Base-by-base conservation (phyloP, 176 grass and related monocot species). In the Stipa capillata region DNA sequence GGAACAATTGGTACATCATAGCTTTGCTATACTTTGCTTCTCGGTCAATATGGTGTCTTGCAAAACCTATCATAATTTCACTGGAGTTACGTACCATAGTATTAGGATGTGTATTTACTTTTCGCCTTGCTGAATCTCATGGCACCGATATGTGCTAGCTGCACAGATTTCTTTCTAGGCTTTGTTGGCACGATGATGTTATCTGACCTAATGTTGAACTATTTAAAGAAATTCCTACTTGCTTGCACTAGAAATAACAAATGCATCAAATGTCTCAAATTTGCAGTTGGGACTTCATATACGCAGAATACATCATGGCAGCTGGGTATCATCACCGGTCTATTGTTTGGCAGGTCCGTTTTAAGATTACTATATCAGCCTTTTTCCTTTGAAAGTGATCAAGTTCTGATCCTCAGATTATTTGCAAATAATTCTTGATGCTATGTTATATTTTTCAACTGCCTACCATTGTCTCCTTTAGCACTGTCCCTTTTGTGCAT, bases 211-310 rank as follows among this genome's bases (percentile, higher is more conserved):
- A 54, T 55, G 0, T 50, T 54, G 45, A 63, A 18, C 39, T 75
- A 6, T 43, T 31, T 43, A 8, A 58, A 58, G 41, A 31, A 55
- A 74, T 23, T 23, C 17, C 24, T 54, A 21, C 13, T 14, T 35
- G 2, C 3, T 76, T 77, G 1, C 51, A 29, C 6, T 60, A 60
- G 11, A 9, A 39, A 48, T 62, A 60, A n/a, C 53, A 51, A 61
- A 17, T 45, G 28, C 31, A 10, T 31, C 41, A 48, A 47, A 76
- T 45, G 4, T 17, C 31, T n/a, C 21, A 53, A 23, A 63, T 87
- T 80, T 85, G 77, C 84, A 94, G 91, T 81, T 97, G 94, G 94
- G 94, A 97, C 83, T 93, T 85, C 78, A 97, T 97, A 87, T 97
- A 97, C 49, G 86, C 94, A 65, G 94, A 97, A 68, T 97, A 97